Evolutionary conservation across 2,329 filamentous ascomycete species (phyloP).

Genomic region (Dryadomyces quercus-mongolicae): DNA sequence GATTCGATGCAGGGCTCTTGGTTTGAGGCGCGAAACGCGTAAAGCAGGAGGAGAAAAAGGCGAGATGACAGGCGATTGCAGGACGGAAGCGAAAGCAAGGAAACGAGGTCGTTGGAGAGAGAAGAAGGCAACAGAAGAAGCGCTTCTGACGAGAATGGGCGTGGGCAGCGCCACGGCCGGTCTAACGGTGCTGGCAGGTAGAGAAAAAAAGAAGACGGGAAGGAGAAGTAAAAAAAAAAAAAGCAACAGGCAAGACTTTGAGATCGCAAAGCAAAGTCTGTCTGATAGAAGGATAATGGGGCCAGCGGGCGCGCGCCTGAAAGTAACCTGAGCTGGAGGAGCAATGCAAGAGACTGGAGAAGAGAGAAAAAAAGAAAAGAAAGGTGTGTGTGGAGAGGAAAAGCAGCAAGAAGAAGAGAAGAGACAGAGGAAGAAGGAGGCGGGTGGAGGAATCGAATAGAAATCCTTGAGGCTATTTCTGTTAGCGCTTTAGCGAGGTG

Average conservation of each 20-base stretch:
- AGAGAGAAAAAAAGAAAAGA: neutral
- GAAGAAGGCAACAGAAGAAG: no score
- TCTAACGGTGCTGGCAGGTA: constrained; percentile 9
- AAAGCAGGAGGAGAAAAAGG: constrained; percentile 3
- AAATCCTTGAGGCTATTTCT: constrained; percentile 5
- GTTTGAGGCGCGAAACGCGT: neutral
- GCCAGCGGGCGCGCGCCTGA: neutral
- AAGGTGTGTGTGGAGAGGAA: neutral
- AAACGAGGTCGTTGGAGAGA: neutral
- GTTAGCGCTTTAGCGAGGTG: neutral
- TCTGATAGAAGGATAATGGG: neutral
- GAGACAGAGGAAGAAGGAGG: neutral
- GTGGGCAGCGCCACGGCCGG: neutral
- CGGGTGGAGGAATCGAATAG: neutral
- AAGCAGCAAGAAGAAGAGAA: neutral
- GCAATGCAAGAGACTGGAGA: neutral
- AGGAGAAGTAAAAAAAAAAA: neutral
- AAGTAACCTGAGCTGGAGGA: neutral
- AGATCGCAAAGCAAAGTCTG: neutral
- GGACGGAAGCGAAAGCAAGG: constrained; percentile 10
- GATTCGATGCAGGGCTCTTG: neutral
- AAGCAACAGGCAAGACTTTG: neutral
- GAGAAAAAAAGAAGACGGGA: neutral
- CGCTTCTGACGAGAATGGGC: no score
- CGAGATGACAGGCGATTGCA: constrained; percentile 16